Evolutionary conservation across 805 yeast genomes (phyloP), one percentile per base, ranked within the genome.

Genomic region (Clavispora fructus): DNA sequence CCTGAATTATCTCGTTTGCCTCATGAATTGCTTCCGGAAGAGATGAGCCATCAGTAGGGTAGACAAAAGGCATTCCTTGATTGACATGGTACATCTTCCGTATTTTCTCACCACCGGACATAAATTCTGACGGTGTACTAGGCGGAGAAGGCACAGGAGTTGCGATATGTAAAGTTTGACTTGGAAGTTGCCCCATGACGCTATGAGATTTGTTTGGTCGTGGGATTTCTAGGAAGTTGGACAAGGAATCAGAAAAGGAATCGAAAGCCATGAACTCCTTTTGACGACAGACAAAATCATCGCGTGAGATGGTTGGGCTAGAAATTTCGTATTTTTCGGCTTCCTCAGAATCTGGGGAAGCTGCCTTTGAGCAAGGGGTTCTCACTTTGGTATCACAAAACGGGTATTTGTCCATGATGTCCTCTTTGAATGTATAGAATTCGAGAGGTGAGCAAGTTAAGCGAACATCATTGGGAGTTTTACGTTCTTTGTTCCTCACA

Each of bases 131-230:
- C 1, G 74, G 70, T 7, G 68, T 62, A 11, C 63, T 51, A 1
- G 86, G 83, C 0, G 96, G 96, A 0, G 95, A 87, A 3, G 96
- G 94, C 1, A 85, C 86, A 0, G 96, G 96, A 0, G 96, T 88
- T 0, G 96, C 91, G 10, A 89, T 75, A 60, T 86, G 91, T 6
- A 83, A 68, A 0, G 77, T 65, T 35, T 80, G 82, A 0, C 76
- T 67, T 1, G 83, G 84, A 19, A 78, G 61, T 32, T 72, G 68
- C 11, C 72, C 65, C 41, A 72, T 68, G 5, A 71, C 55, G 6
- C 73, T 63, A 46, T 74, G 78, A 5, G 71, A 51, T 54, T 71
- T 71, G 48, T 71, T 62, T 1, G 87, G 78, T 45, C 81, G 69
- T 3, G 86, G 84, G 29, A 74, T 74, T 42, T 77, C 84, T 42